Evolutionary conservation across 768 basidiomycete genomes (phyloP).

Genomic region (Termitomyces sp.): DNA sequence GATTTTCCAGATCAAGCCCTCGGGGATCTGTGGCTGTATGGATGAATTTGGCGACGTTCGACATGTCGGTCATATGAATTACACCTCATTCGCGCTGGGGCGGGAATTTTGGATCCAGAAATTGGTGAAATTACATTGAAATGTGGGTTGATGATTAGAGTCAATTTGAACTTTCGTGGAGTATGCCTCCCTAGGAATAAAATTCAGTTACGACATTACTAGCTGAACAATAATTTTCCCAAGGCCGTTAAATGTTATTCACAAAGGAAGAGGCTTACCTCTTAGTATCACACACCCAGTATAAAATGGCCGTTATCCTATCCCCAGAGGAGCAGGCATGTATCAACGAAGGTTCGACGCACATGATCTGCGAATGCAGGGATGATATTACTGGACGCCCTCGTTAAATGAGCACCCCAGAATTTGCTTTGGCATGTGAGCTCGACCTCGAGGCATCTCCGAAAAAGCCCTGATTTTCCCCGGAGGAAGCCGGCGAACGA

Average conservation of each 20-base stretch:
- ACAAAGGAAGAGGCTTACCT: not conserved
- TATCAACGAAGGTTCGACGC: constrained; percentile 6
- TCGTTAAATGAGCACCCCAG: constrained; percentile 26
- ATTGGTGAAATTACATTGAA: not conserved
- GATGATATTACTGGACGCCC: constrained; percentile 15
- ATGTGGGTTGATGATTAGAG: not conserved
- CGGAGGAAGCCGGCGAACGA: constrained; percentile 25
- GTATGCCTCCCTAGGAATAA: not conserved
- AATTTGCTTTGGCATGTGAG: constrained; percentile 20
- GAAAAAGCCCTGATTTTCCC: constrained; percentile 17
- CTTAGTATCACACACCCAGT: not conserved
- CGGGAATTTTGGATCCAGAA: not conserved
- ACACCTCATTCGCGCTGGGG: not conserved
- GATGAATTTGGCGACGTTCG: not conserved
- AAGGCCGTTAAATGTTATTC: not conserved
- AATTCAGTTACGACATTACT: not conserved
- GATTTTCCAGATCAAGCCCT: not conserved
- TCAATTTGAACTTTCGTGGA: not conserved
- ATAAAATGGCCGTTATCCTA: not conserved
- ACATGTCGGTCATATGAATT: not conserved
- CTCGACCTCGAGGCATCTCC: constrained; percentile 22
- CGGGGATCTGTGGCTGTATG: not conserved
- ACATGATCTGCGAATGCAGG: constrained; percentile 16
- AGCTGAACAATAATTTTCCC: not conserved
- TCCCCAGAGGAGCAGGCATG: not conserved